phyloP scores from a whole-genome alignment of 2,329 filamentous ascomycete species.

The Trichophyton benhamiae region DNA sequence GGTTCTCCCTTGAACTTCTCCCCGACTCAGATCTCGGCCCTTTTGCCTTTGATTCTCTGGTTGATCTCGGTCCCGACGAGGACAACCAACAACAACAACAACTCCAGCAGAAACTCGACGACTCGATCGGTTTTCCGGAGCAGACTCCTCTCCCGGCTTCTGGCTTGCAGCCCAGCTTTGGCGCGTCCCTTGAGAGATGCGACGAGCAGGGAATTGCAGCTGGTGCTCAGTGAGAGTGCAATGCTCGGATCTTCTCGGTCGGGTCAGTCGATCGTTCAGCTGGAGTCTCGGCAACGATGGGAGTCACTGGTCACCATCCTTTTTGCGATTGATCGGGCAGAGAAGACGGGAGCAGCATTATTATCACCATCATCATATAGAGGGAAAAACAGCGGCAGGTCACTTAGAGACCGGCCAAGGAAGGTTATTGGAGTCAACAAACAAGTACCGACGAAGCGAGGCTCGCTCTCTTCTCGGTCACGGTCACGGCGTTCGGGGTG shows the following conservation, averaged over 20 bases:
- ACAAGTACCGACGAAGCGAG: neutral
- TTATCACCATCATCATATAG: neutral
- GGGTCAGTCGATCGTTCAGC: slow-evolving; percentile 21
- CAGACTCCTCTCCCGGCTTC: slow-evolving; percentile 39
- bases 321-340: slow-evolving; percentile 35
- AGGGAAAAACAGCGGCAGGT: neutral
- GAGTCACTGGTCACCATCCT: slow-evolving; percentile 36
- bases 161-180: slow-evolving; percentile 42
- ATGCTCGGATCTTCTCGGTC: slow-evolving; percentile 25
- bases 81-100: slow-evolving; percentile 13
- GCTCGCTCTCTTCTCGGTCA: neutral
- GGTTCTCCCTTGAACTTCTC: slow-evolving; percentile 60
- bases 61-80: slow-evolving; percentile 41
- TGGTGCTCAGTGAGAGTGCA: slow-evolving; percentile 34
- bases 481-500: neutral
- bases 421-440: neutral
- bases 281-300: slow-evolving; percentile 25
- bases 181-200: slow-evolving; percentile 43
- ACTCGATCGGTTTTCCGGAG: slow-evolving; percentile 38
- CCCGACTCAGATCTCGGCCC: slow-evolving; percentile 37
- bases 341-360: slow-evolving; percentile 17
- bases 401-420: neutral
- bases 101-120: slow-evolving; percentile 28
- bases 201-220: slow-evolving; percentile 43
- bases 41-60: slow-evolving; percentile 44